Conservation (phyloP, 768 basidiomycete species). For the Pleurotus sapidus region DNA sequence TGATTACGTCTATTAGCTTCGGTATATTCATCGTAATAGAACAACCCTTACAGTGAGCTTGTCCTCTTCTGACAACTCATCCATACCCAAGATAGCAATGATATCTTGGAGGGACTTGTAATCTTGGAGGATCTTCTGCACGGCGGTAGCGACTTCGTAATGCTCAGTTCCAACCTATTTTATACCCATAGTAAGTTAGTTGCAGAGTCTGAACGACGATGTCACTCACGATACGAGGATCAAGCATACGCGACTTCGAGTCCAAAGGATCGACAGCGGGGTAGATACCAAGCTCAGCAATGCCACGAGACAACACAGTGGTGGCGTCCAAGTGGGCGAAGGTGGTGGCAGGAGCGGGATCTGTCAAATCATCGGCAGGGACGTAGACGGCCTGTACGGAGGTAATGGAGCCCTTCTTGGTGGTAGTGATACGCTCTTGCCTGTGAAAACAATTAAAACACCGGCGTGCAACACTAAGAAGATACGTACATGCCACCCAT, state of each 20-base stretch:
- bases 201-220: neutral
- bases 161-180: conserved; percentile 81
- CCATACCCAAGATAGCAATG: conserved; percentile 99
- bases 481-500: conserved; percentile 96
- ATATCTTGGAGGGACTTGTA: conserved; percentile 99
- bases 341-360: conserved; percentile 98
- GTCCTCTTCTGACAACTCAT: conserved; percentile 99
- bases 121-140: conserved; percentile 96
- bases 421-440: conserved; percentile 99
- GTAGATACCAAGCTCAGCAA: conserved; percentile 99
- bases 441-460: conserved; percentile 30
- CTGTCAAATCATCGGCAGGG: conserved; percentile 99
- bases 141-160: conserved; percentile 94
- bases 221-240: conserved; percentile 89
- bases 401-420: conserved; percentile 99
- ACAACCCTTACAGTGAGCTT: conserved; percentile 81
- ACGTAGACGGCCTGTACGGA: conserved; percentile 99
- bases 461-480: neutral
- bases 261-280: conserved; percentile 99
- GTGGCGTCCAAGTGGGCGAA: conserved; percentile 99
- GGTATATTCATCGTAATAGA: neutral
- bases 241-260: conserved; percentile 99
- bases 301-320: conserved; percentile 98
- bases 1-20: conserved; percentile 19
- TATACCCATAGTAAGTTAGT: conserved; percentile 7